Evolutionary conservation across 352 stramenopile genomes (phyloP), one percentile per base, ranked within the genome.

Genomic region (Halophytophthora batemanensis): DNA sequence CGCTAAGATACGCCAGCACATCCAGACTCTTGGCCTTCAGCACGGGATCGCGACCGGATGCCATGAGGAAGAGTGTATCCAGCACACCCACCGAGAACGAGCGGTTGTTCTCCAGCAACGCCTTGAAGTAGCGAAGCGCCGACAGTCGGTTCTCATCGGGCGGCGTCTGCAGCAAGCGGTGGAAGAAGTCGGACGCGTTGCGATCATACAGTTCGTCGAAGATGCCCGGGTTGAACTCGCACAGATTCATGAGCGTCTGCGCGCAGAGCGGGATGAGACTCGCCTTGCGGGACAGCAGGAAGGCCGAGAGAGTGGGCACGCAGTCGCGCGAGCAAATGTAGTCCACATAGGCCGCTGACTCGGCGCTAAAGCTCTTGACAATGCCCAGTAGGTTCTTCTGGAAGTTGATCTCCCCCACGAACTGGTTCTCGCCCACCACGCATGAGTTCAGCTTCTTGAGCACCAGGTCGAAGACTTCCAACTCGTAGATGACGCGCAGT

Each of bases 201-300:
- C 61, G 59, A 35, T 87, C 69, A 10, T 79, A 81, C 4, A 91
- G 51, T 28, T 84, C 67, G 22, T 79, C 64, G 47, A 89, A 87
- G 28, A 89, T 80, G 28, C 66, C 66, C 4, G 78, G 70, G 33
- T 86, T 87, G 53, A 82, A 79, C 41, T 87, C 77, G 50, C 77
- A 90, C 25, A 90, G 54, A 25, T 90, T 90, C 78, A 92, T 86
- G 50, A 92, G 56, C 10, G 77, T 80, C 44, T 92, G 78, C 6
- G 79, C 81, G 6, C 67, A 81, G 3, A 82, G 39, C 11, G 81
- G 81, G 11, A 92, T 74, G 15, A 92, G 46, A 22, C 63, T 81
- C 31, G 79, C 61, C 48, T 90, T 90, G 25, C 64, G 69, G 3
- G 81, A 90, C 11, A 92, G 64, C 49, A 92, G 49, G 41, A 92